These are phyloP conservation scores for Cyclostephanos invisitatus DNA, from an alignment of 108 stramenopile species.

Conservation along the genomic window DNA sequence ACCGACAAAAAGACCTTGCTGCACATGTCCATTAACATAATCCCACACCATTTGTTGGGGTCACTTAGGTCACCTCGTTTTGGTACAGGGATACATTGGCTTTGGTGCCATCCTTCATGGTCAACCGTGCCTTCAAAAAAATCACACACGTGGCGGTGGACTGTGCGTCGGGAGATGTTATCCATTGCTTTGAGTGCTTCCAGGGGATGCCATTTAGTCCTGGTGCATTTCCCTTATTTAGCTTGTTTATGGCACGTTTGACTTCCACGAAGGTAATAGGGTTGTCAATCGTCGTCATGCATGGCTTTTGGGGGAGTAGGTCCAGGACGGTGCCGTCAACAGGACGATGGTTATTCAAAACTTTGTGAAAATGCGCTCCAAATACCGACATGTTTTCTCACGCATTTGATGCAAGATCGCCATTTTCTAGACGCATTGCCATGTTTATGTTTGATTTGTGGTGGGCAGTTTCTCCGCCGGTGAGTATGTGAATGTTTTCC, in stretches of 20 bases:
- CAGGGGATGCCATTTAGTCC: conserved; percentile 16
- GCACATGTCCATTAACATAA: conserved; percentile 19
- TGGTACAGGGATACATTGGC: neutral
- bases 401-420: neutral
- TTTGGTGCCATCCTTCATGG: conserved; percentile 3
- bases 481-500: no score
- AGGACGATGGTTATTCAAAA: neutral
- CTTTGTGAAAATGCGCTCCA: neutral
- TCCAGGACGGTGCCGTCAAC: neutral
- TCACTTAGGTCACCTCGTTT: conserved; percentile 1
- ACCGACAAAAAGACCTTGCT: conserved; percentile 14
- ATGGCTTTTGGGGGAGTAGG: neutral
- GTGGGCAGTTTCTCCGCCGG: no score
- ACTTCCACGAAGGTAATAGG: neutral
- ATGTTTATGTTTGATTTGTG: no score
- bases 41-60: conserved; percentile 9
- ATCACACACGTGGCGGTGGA: neutral
- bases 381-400: conserved; percentile 1
- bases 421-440: neutral
- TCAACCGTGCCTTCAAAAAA: conserved; percentile 13
- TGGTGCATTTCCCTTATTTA: conserved; percentile 11
- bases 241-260: neutral
- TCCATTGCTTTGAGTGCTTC: conserved; percentile 20
- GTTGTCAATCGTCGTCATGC: neutral
- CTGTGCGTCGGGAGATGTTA: neutral